Evolutionary conservation across 441 rosid species (phyloP).

Genomic region (Arabidopsis hybrid): DNA sequence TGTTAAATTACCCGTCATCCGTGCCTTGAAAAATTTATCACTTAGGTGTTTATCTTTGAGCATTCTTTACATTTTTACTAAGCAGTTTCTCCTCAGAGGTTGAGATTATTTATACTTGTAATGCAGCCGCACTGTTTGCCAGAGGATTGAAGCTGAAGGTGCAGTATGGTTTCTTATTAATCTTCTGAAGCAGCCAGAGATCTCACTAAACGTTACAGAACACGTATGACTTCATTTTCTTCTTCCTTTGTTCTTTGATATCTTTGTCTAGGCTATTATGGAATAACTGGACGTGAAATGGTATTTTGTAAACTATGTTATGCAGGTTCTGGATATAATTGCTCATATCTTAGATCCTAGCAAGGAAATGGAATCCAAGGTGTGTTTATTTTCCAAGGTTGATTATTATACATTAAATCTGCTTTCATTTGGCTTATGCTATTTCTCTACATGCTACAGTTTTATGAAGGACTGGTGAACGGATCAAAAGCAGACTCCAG

Average conservation of each 20-base stretch:
- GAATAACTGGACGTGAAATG: background rate
- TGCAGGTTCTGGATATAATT: slow-evolving; percentile 76
- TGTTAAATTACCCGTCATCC: slow-evolving; percentile 55
- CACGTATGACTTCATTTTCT: slow-evolving; percentile 54
- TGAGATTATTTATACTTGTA: background rate
- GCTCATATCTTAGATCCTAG: slow-evolving; percentile 72
- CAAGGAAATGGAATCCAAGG: slow-evolving; percentile 81
- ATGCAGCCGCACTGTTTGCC: slow-evolving; percentile 71
- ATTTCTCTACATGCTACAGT: slow-evolving; percentile 52
- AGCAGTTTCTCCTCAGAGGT: slow-evolving; percentile 11
- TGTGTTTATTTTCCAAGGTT: slow-evolving; percentile 42
- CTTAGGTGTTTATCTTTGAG: slow-evolving; percentile 55
- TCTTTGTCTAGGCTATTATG: slow-evolving; percentile 10
- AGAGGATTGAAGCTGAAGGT: slow-evolving; percentile 75
- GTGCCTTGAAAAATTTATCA: slow-evolving; percentile 78
- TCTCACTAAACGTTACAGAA: slow-evolving; percentile 56
- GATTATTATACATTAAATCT: slow-evolving; percentile 18
- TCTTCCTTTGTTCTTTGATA: slow-evolving; percentile 16
- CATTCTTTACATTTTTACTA: background rate
- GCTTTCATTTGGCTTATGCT: slow-evolving; percentile 37
- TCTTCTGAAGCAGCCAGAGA: slow-evolving; percentile 57
- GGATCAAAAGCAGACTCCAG: slow-evolving; percentile 52
- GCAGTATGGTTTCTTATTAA: slow-evolving; percentile 57
- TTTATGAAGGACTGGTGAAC: slow-evolving; percentile 63
- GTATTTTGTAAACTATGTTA: slow-evolving; percentile 34